Evolutionary conservation across 2,329 filamentous ascomycete genomes (phyloP).

Genomic region (Cadophora sp.): DNA sequence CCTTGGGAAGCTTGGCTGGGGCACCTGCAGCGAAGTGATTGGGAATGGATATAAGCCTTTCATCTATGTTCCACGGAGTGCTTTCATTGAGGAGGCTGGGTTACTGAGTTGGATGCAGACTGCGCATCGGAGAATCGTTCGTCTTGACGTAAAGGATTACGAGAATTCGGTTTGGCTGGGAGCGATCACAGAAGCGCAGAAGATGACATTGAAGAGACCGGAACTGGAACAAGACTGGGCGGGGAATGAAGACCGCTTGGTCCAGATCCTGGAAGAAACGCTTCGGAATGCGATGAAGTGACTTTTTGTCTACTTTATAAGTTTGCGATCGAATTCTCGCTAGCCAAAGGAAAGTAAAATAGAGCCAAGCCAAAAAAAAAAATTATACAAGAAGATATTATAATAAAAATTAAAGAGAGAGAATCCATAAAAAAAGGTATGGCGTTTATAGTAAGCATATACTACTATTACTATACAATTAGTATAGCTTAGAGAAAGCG

Average conservation of each 20-base stretch:
- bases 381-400: too few species aligned
- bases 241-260: background rate
- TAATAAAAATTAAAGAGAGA: background rate
- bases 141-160: constrained; percentile 24
- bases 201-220: background rate
- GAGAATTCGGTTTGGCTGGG: background rate
- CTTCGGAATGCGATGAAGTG: background rate
- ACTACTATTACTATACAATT: too few species aligned
- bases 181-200: constrained; percentile 1
- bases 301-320: background rate
- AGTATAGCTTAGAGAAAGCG: too few species aligned
- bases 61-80: constrained; percentile 28
- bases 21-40: constrained; percentile 32
- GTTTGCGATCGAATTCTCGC: background rate
- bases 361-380: background rate
- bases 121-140: constrained; percentile 26
- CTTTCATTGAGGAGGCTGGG: constrained; percentile 29
- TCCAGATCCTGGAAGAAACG: background rate
- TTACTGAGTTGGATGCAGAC: constrained; percentile 30
- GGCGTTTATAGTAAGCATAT: too few species aligned
- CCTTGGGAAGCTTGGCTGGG: constrained; percentile 32
- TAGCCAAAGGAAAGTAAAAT: background rate
- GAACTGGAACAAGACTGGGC: background rate
- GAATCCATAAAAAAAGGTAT: too few species aligned
- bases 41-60: constrained; percentile 27